Evolutionary conservation across 2,329 filamentous ascomycete species (phyloP).

Genomic region (Beauveria caledonica): DNA sequence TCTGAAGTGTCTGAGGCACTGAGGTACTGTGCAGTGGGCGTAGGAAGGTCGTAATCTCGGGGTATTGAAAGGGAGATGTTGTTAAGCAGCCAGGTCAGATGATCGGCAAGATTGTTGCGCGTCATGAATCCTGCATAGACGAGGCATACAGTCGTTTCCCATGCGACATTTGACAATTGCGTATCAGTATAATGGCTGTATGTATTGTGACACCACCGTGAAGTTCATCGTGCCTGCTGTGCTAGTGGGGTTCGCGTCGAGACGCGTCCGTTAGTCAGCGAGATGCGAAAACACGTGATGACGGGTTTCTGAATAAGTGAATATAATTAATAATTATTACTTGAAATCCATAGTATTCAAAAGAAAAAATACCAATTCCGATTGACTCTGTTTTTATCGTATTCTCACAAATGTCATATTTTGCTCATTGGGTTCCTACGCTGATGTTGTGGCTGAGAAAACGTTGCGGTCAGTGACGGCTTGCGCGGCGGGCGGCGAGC

Average conservation of each 20-base stretch:
- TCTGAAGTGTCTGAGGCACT: slow-evolving; percentile 3
- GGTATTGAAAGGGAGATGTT: slow-evolving; percentile 36
- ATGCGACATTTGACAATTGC: background rate
- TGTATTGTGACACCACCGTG: background rate
- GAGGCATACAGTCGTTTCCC: background rate
- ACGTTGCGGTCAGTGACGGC: too few species aligned
- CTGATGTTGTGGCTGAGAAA: background rate
- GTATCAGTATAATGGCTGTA: background rate
- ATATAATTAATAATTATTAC: too few species aligned
- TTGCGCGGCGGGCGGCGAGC: background rate
- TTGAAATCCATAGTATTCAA: too few species aligned
- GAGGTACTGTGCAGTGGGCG: slow-evolving; percentile 19
- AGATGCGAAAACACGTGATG: slow-evolving; percentile 14
- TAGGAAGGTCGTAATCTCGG: slow-evolving; percentile 29
- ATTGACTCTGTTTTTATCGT: background rate
- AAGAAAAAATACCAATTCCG: too few species aligned
- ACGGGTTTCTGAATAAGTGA: background rate
- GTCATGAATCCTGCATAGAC: slow-evolving; percentile 45
- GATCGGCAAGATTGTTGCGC: slow-evolving; percentile 50
- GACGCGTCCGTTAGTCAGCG: slow-evolving; percentile 14
- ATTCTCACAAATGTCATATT: too few species aligned
- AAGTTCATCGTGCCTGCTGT: background rate
- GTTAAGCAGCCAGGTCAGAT: slow-evolving; percentile 49
- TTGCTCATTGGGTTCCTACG: too few species aligned
- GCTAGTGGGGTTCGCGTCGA: slow-evolving; percentile 10